Evolutionary conservation across 2,329 filamentous ascomycete genomes (phyloP), one percentile per base, ranked within the genome.

Genomic region (Emmonsiellopsis sp.): DNA sequence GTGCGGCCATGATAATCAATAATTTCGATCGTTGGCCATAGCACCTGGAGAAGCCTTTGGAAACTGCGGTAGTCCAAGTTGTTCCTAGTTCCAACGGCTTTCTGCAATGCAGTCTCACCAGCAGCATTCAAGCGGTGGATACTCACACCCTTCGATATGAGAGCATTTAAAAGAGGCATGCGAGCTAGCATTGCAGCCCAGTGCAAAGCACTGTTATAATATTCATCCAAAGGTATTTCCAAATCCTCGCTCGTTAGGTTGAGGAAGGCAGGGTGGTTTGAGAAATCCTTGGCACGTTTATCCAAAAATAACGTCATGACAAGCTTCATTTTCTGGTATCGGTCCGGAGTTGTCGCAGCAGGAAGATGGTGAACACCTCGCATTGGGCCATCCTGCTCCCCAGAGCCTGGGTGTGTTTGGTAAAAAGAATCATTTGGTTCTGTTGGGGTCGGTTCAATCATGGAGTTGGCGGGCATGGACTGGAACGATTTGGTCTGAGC

Each of bases 121-220:
- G 86, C 86, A 27, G 85, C 84, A 63, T 97, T 98, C 1, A 95
- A 86, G 33, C 93, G 82, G 66, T 85, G 88, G 46, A 95, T 89
- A 60, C 85, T 95, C 1, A 92, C 91, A 1, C 93, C 93, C 46
- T 86, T 86, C 5, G 83, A 78, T 53, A 97, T 87, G 9, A 98
- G 77, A 0, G 91, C 80, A 52, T 87, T 84, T 53, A 97, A 76
- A 5, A 98, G 77, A 1, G 87, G 81, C 66, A 95, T 85, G 13
- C 92, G 86, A 2, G 90, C 90, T 46, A 98, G 77, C 4, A 93
- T 96, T 5, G 93, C 90, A 2, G 93, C 93, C 93, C 93, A 98
- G 65, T 97, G 92, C 42, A 98, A 76, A 2, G 91, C 91, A 14
- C 90, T 97, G 64, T 97, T 75, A 27, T 67, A 89, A 55, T 89